phyloP scores from a whole-genome alignment of 352 stramenopile genomes.

The Phytophthora citricola region DNA sequence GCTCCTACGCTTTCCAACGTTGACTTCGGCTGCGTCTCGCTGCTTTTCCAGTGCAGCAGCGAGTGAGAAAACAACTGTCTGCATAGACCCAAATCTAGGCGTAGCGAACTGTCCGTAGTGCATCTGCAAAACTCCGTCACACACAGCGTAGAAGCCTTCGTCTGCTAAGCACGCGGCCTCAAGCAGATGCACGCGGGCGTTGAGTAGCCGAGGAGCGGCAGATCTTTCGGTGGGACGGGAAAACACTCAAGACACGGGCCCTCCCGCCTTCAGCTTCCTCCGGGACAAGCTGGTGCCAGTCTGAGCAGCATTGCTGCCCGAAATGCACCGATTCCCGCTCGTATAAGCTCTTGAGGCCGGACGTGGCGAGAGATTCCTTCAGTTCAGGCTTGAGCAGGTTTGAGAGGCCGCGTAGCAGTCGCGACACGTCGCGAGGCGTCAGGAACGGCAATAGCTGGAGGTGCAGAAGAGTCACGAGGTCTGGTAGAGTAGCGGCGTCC shows the following conservation, averaged over 20 bases:
- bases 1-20: background rate
- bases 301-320: constrained; percentile 27
- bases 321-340: constrained; percentile 19
- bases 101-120: constrained; percentile 26
- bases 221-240: constrained; percentile 16
- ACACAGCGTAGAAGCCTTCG: constrained; percentile 18
- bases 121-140: constrained; percentile 33
- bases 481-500: constrained; percentile 2
- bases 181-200: constrained; percentile 27
- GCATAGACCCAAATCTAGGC: constrained; percentile 28
- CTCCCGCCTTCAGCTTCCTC: constrained; percentile 24
- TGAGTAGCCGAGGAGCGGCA: constrained; percentile 16
- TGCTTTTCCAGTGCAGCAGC: constrained; percentile 20
- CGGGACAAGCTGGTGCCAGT: constrained; percentile 37
- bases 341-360: constrained; percentile 24
- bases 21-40: background rate
- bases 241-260: constrained; percentile 19
- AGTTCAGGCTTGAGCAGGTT: constrained; percentile 6
- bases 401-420: constrained; percentile 19
- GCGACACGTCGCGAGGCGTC: constrained; percentile 27
- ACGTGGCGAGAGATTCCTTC: constrained; percentile 20
- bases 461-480: constrained; percentile 34
- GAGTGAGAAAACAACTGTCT: constrained; percentile 32
- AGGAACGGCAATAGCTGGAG: constrained; percentile 35
- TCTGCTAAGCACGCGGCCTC: constrained; percentile 18